phyloP scores from a whole-genome alignment of 345 rosid genomes.

The Hibiscus mutabilis region DNA sequence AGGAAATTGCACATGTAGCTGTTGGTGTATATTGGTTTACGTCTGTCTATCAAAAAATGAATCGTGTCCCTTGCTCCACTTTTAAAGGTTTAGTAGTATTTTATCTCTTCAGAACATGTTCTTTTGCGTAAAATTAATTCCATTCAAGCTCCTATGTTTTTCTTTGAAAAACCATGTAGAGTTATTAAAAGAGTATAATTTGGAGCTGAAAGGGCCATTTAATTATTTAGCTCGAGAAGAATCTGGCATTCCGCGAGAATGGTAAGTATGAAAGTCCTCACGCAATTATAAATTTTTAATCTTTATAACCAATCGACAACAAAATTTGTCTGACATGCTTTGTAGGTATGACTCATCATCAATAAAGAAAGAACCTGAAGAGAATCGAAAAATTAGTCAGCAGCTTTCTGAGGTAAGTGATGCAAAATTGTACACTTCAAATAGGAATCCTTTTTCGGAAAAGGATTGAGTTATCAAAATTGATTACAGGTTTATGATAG shows the following conservation, averaged over 20 bases:
- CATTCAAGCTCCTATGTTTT: slow-evolving; percentile 4
- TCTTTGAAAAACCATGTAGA: slow-evolving; percentile 32
- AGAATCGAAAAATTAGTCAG: slow-evolving; percentile 28
- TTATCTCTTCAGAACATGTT: too few relatives aligned
- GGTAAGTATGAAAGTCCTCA: slow-evolving; percentile 34
- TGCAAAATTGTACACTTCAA: background rate
- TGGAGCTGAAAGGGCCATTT: slow-evolving; percentile 90
- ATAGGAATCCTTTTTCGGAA: background rate
- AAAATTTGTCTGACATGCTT: slow-evolving; percentile 2
- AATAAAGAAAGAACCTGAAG: slow-evolving; percentile 20
- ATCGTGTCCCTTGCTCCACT: slow-evolving; percentile 59
- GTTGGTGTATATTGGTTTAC: slow-evolving; percentile 87
- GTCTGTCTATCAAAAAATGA: slow-evolving; percentile 59
- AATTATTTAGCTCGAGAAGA: slow-evolving; percentile 80
- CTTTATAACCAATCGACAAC: background rate
- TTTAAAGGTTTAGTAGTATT: slow-evolving; percentile 54
- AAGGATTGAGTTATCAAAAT: background rate
- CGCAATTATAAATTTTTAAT: background rate
- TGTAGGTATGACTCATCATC: slow-evolving; percentile 62
- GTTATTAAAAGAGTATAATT: slow-evolving; percentile 61
- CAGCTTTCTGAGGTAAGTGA: slow-evolving; percentile 57
- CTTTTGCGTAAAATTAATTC: background rate
- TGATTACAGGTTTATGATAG: slow-evolving; percentile 62
- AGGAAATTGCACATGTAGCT: slow-evolving; percentile 94
- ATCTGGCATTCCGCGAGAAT: slow-evolving; percentile 88